These are phyloP conservation scores for Salix caprea DNA, from an alignment of 345 rosid species.

Conservation along the genomic window DNA sequence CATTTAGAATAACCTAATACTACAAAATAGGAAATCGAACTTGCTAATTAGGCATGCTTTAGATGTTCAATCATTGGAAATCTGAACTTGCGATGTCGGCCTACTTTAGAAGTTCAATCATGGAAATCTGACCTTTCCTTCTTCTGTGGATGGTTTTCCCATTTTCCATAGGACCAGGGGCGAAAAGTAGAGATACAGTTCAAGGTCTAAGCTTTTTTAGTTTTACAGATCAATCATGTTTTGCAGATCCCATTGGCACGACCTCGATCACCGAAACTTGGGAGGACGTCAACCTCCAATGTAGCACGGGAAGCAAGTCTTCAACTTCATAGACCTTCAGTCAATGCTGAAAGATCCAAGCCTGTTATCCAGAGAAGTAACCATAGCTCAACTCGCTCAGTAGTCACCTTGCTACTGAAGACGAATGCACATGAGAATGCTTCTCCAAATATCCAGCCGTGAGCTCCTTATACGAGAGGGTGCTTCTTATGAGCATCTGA, in stretches of 20 bases:
- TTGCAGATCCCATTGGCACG: conserved; percentile 40
- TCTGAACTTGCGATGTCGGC: too few species aligned
- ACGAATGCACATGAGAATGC: conserved; percentile 53
- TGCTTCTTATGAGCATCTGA: not conserved
- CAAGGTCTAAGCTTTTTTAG: not conserved
- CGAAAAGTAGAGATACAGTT: not conserved
- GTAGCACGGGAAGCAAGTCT: conserved; percentile 28
- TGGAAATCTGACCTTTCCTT: too few species aligned
- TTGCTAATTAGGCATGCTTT: not conserved
- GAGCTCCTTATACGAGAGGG: conserved; percentile 10
- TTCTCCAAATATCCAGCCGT: conserved; percentile 59
- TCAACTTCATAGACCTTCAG: conserved; percentile 37
- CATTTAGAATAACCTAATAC: not conserved
- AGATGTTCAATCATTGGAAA: not conserved
- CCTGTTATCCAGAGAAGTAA: conserved; percentile 27
- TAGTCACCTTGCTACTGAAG: conserved; percentile 29
- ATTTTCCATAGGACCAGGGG: not conserved
- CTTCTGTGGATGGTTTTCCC: not conserved
- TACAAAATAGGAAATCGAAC: not conserved
- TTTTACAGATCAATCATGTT: conserved; percentile 7
- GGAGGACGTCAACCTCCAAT: conserved; percentile 38
- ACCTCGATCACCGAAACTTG: conserved; percentile 47
- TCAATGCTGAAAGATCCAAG: conserved; percentile 31
- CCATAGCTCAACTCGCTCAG: conserved; percentile 27
- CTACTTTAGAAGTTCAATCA: not conserved